Evolutionary conservation across 768 basidiomycete genomes (phyloP).

Genomic region (Tulasnella sp.): DNA sequence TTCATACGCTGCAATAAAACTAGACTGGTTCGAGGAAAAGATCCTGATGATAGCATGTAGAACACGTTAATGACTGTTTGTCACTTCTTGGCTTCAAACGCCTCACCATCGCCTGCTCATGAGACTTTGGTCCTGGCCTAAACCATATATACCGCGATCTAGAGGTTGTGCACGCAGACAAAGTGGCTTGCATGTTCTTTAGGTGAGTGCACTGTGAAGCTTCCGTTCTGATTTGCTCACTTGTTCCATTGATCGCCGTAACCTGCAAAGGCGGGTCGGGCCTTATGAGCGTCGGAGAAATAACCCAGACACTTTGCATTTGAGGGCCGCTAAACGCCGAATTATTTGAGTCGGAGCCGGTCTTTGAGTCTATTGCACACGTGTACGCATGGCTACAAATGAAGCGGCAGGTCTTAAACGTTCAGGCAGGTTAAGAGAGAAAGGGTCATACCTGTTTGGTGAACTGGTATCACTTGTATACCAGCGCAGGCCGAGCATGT

Average conservation of each 20-base stretch:
- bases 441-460: neutral
- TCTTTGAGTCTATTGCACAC: too few relatives aligned
- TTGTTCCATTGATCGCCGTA: neutral
- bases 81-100: neutral
- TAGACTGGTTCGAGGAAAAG: neutral
- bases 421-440: too few relatives aligned
- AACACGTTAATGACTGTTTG: neutral
- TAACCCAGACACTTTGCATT: too few relatives aligned
- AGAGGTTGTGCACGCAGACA: neutral
- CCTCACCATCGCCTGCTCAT: neutral
- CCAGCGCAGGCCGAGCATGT: neutral
- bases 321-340: too few relatives aligned
- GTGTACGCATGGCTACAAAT: too few relatives aligned
- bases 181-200: neutral
- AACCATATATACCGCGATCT: neutral
- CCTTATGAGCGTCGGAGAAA: neutral
- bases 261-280: neutral
- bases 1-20: neutral
- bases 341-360: too few relatives aligned
- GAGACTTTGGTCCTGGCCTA: neutral
- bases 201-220: neutral
- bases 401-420: neutral
- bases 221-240: neutral
- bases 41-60: neutral
- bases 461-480: neutral